A percentile compares a stretch with the other conserved stretches of the same genome.
Conservation (phyloP, 129 eudicot genomes). For the Ambrosia artemisiifolia region DNA sequence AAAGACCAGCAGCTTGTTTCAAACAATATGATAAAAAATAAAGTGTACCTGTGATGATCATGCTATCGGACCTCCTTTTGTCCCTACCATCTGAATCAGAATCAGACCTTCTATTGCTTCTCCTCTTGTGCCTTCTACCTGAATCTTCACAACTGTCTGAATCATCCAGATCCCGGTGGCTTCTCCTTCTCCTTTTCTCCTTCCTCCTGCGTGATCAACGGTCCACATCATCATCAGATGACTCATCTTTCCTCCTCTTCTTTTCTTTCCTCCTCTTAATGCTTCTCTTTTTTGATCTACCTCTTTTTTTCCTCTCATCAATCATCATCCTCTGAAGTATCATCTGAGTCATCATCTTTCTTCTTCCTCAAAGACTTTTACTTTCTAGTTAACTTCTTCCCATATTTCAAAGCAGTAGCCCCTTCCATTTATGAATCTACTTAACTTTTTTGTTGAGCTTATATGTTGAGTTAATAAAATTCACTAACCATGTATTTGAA, state of each 20-base stretch:
- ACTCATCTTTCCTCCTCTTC: conserved; percentile 60
- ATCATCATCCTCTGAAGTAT: conserved; percentile 71
- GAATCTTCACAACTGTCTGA: conserved; percentile 42
- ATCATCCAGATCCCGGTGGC: conserved; percentile 58
- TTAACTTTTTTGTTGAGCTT: too few relatives aligned
- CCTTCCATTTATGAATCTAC: too few relatives aligned
- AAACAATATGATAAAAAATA: background rate
- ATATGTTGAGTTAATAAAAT: too few relatives aligned
- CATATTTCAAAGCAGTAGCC: too few relatives aligned
- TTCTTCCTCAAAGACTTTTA: too few relatives aligned
- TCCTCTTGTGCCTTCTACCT: conserved; percentile 44
- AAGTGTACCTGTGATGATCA: background rate
- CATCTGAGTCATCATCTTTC: too few relatives aligned
- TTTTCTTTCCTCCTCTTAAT: conserved; percentile 47
- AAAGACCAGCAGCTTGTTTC: too few relatives aligned
- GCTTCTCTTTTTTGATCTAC: conserved; percentile 65
- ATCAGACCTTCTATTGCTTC: conserved; percentile 32
- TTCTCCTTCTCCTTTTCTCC: conserved; percentile 73
- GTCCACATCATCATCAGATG: conserved; percentile 68
- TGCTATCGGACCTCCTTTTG: conserved; percentile 48
- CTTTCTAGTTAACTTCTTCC: too few relatives aligned
- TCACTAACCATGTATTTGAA: too few relatives aligned
- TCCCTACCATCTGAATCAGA: conserved; percentile 56
- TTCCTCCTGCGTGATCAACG: conserved; percentile 47
- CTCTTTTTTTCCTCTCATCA: conserved; percentile 46